These are phyloP conservation scores for Cladobotryum protrusum DNA, from an alignment of 2,329 filamentous ascomycete genomes.

Conservation along the genomic window DNA sequence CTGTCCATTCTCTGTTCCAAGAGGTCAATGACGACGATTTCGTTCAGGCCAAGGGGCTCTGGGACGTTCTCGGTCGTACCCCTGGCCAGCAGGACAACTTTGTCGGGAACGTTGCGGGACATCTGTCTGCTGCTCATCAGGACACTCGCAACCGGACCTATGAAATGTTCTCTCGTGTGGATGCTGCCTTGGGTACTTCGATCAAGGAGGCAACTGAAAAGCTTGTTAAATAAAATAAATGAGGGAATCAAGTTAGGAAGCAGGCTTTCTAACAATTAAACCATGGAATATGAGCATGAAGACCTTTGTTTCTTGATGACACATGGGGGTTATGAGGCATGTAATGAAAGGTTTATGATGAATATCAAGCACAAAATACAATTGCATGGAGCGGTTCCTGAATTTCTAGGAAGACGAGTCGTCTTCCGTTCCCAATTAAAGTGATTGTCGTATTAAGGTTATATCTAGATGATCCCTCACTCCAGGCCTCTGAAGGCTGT, in stretches of 20 bases:
- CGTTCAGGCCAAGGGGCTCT: constrained; percentile 42
- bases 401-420: no score
- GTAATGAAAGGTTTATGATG: no score
- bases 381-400: no score
- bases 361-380: no score
- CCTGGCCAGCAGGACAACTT: constrained; percentile 56
- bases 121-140: constrained; percentile 47
- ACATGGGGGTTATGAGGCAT: no score
- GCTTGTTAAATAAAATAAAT: constrained; percentile 20
- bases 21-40: constrained; percentile 45
- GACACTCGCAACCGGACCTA: constrained; percentile 54
- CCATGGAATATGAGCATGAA: background rate
- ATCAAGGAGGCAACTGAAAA: constrained; percentile 50
- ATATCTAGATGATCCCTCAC: no score
- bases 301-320: background rate
- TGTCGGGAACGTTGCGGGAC: constrained; percentile 51
- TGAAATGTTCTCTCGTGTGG: constrained; percentile 54
- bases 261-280: background rate
- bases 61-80: constrained; percentile 41
- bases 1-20: constrained; percentile 37
- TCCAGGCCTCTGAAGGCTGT: no score
- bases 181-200: constrained; percentile 44
- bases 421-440: no score
- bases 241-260: background rate
- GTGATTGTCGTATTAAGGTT: no score